A percentile compares a stretch with the other conserved stretches of the same genome.
phyloP scores from a whole-genome alignment of 768 basidiomycete species.

The Polyporus arcularius region DNA sequence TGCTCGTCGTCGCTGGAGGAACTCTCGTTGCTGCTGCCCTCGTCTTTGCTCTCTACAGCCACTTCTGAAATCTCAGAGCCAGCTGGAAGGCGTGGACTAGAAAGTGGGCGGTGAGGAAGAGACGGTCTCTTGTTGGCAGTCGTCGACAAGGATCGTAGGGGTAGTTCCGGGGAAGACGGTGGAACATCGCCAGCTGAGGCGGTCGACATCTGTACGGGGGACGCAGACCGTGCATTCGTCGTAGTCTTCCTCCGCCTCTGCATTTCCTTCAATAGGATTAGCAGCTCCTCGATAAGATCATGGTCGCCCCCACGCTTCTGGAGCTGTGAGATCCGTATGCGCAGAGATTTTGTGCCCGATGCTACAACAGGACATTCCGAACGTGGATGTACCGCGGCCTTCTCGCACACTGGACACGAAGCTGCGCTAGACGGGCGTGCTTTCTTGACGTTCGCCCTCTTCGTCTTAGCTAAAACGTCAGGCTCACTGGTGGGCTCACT shows the following conservation, averaged over 20 bases:
- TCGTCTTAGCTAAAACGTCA: background rate
- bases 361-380: constrained; percentile 50
- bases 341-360: constrained; percentile 44
- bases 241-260: constrained; percentile 30
- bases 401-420: constrained; percentile 49
- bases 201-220: background rate
- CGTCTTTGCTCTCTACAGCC: constrained; percentile 36
- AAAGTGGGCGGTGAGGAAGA: constrained; percentile 9
- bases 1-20: constrained; percentile 27
- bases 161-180: constrained; percentile 6
- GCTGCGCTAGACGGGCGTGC: constrained; percentile 4
- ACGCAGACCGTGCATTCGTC: background rate
- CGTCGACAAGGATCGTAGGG: background rate
- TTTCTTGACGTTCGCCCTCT: background rate
- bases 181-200: background rate
- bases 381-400: constrained; percentile 47
- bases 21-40: constrained; percentile 43
- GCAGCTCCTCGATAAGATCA: constrained; percentile 44
- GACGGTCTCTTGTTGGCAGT: background rate
- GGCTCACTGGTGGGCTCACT: background rate
- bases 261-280: constrained; percentile 30
- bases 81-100: constrained; percentile 28
- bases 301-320: constrained; percentile 27
- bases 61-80: constrained; percentile 40
- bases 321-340: constrained; percentile 47